Evolutionary conservation across 2,329 filamentous ascomycete species (phyloP).

Genomic region (Pestalotiopsis sp.): DNA sequence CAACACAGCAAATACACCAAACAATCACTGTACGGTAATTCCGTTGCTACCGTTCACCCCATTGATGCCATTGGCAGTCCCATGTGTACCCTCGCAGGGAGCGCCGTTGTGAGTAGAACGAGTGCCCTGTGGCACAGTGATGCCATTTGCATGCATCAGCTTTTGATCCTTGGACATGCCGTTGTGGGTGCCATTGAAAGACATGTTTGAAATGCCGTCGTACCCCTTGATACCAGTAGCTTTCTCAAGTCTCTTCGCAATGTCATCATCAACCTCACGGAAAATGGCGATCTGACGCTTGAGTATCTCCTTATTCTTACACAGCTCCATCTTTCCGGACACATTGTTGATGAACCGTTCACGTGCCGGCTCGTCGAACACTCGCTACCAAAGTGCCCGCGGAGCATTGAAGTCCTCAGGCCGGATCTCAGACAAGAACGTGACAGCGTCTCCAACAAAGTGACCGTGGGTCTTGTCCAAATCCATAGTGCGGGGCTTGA

Average conservation of each 20-base stretch:
- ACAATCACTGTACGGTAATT: neutral
- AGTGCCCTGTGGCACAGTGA: slow-evolving; percentile 36
- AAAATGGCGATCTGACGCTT: slow-evolving; percentile 69
- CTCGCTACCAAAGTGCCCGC: slow-evolving; percentile 61
- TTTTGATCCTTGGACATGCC: slow-evolving; percentile 55
- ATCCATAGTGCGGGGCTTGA: slow-evolving; percentile 36
- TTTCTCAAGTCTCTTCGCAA: slow-evolving; percentile 62
- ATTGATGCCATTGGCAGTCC: slow-evolving; percentile 17
- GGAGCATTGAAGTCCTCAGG: slow-evolving; percentile 49
- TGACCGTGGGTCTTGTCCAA: slow-evolving; percentile 40
- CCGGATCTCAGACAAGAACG: slow-evolving; percentile 40
- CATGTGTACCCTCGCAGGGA: slow-evolving; percentile 44
- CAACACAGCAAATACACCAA: neutral
- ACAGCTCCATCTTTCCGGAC: slow-evolving; percentile 62
- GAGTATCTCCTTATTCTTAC: slow-evolving; percentile 60
- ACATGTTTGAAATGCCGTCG: slow-evolving; percentile 53
- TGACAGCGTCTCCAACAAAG: slow-evolving; percentile 40
- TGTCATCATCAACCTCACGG: slow-evolving; percentile 61
- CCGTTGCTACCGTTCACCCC: slow-evolving; percentile 13
- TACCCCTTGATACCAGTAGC: slow-evolving; percentile 65
- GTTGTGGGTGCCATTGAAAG: slow-evolving; percentile 65
- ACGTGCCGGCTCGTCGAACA: slow-evolving; percentile 60
- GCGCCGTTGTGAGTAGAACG: slow-evolving; percentile 45
- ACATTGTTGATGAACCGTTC: slow-evolving; percentile 63
- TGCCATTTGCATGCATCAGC: slow-evolving; percentile 53